These are phyloP conservation scores for Rhodotorula paludigena DNA, from an alignment of 768 basidiomycete species.

Conservation along the genomic window DNA sequence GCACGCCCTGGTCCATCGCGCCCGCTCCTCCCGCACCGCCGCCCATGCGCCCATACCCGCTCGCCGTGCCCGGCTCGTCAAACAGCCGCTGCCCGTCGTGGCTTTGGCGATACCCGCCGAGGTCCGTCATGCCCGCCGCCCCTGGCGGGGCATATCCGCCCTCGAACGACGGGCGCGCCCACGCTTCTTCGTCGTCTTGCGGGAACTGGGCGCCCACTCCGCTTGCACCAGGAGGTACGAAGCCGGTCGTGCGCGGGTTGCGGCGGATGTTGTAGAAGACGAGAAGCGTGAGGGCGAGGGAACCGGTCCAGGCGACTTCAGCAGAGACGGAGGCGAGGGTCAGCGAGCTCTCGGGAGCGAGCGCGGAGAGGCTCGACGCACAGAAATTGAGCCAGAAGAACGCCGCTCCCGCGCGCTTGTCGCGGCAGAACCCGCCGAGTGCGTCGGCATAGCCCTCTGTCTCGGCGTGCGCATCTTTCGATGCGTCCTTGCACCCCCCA, in stretches of 20 bases:
- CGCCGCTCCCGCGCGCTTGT: slow-evolving; percentile 41
- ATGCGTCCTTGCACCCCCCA: slow-evolving; percentile 40
- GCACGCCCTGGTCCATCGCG: not conserved
- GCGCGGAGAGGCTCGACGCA: slow-evolving; percentile 5
- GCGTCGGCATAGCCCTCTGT: slow-evolving; percentile 33
- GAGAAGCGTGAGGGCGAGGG: slow-evolving; percentile 22
- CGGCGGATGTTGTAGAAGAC: slow-evolving; percentile 20
- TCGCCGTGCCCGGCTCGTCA: slow-evolving; percentile 5
- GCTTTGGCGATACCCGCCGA: slow-evolving; percentile 10
- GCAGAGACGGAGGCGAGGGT: too few relatives aligned
- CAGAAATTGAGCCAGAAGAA: slow-evolving; percentile 41
- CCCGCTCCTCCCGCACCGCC: not conserved
- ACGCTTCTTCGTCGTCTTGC: slow-evolving; percentile 23
- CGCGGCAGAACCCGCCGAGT: slow-evolving; percentile 37
- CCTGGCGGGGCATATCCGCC: not conserved
- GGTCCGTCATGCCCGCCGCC: not conserved
- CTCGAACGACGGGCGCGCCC: slow-evolving; percentile 16
- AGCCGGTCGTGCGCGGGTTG: slow-evolving; percentile 12
- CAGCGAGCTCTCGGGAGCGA: not conserved
- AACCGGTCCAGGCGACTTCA: slow-evolving; percentile 27
- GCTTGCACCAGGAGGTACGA: slow-evolving; percentile 8
- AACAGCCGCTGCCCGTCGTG: slow-evolving; percentile 21
- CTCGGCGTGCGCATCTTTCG: slow-evolving; percentile 36
- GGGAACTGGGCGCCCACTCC: slow-evolving; percentile 14
- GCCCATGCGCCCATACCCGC: not conserved